These are phyloP conservation scores for Macrocystidia cucumis DNA, from an alignment of 1,284 basidiomycete genomes.

Conservation along the genomic window DNA sequence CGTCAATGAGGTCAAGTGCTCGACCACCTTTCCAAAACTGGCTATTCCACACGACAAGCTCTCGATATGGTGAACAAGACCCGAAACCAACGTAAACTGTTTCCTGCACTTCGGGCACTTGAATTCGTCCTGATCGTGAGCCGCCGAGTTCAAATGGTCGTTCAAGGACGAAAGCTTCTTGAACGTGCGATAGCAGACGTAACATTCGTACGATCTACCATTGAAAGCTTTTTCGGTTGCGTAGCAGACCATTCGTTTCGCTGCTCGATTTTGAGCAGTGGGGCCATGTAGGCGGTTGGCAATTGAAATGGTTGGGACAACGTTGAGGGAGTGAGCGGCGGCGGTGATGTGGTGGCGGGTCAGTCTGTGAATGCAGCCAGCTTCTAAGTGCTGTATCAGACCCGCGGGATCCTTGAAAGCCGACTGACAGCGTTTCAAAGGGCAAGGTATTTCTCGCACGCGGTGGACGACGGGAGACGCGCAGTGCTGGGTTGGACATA, in stretches of 20 bases:
- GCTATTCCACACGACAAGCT: conserved; percentile 26
- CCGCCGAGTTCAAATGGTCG: conserved; percentile 30
- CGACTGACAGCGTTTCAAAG: conserved; percentile 15
- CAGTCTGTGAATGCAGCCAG: conserved; percentile 16
- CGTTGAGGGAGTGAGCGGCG: conserved; percentile 21
- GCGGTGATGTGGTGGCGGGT: conserved; percentile 27
- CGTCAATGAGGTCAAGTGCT: conserved; percentile 15
- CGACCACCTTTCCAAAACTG: conserved; percentile 19
- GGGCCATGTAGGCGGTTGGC: conserved; percentile 17
- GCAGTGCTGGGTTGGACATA: conserved; percentile 1
- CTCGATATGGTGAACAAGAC: conserved; percentile 33
- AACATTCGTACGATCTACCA: conserved; percentile 31
- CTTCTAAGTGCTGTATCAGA: conserved; percentile 21
- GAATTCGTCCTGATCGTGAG: conserved; percentile 32
- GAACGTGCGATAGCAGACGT: conserved; percentile 28
- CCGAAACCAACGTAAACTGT: conserved; percentile 27
- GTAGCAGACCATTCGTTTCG: conserved; percentile 13
- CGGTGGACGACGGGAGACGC: conserved; percentile 14
- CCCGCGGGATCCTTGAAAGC: conserved; percentile 19
- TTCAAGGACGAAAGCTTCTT: conserved; percentile 23
- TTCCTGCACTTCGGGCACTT: conserved; percentile 32
- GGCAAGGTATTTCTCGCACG: conserved; percentile 12
- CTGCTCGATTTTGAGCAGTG: no score
- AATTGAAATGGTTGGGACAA: conserved; percentile 27
- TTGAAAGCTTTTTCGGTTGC: conserved; percentile 29